Conservation (phyloP, 306 rosid species). For the Acmispon strigosus region DNA sequence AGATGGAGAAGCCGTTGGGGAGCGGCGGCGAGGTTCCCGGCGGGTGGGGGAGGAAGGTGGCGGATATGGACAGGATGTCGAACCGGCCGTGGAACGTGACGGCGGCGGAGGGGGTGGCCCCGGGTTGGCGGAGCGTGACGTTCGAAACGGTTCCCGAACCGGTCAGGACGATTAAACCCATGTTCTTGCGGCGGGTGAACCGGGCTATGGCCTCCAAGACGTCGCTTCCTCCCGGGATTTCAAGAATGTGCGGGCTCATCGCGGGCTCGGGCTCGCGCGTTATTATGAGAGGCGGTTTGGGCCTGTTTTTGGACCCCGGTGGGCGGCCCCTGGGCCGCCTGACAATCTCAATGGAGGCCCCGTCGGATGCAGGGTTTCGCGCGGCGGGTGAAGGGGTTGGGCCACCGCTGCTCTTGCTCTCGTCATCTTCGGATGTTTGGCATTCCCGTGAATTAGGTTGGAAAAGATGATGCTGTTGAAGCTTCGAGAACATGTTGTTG, state of each 20-base stretch:
- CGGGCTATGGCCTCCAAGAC: constrained; percentile 53
- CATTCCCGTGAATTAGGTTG: constrained; percentile 36
- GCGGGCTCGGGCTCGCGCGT: constrained; percentile 48
- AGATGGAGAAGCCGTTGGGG: constrained; percentile 51
- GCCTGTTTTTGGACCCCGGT: constrained; percentile 80
- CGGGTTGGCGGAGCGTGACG: constrained; percentile 62
- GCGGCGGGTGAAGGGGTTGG: neutral
- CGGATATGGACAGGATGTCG: constrained; percentile 63
- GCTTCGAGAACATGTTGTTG: constrained; percentile 57
- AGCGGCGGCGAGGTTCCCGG: constrained; percentile 7
- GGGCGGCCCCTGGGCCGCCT: constrained; percentile 82
- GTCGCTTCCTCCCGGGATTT: constrained; percentile 56
- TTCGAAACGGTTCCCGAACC: constrained; percentile 67
- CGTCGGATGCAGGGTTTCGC: constrained; percentile 31
- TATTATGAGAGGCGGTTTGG: constrained; percentile 44
- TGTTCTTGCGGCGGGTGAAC: constrained; percentile 54
- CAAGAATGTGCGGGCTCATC: constrained; percentile 69
- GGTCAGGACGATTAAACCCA: constrained; percentile 48
- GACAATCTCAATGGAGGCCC: constrained; percentile 50
- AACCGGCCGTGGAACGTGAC: constrained; percentile 63
- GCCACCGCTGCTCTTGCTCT: constrained; percentile 45
- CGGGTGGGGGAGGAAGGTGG: constrained; percentile 40
- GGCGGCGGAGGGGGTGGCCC: constrained; percentile 39
- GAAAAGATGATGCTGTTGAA: constrained; percentile 37
- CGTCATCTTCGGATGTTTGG: constrained; percentile 52